Percentiles rank a stretch among this genome's conserved stretches.
Conservation (phyloP, 208 protist species). For the Acanthamoeba triangularis region DNA sequence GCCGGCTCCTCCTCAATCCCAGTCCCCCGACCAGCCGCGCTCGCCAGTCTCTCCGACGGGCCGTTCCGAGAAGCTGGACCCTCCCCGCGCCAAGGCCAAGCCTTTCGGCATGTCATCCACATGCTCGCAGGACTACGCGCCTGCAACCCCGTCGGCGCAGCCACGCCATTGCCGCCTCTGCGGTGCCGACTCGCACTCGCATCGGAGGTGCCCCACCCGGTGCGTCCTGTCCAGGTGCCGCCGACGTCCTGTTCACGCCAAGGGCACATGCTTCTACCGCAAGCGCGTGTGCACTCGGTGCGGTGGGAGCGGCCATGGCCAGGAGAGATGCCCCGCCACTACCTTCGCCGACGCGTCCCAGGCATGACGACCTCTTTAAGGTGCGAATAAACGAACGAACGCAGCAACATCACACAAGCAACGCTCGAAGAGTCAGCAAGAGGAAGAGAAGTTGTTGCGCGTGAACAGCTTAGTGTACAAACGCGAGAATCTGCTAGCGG, state of each 20-base stretch:
- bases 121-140: not conserved
- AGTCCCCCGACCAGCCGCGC: too few species aligned
- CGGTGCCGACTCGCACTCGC: not conserved
- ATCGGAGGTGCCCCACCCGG: not conserved
- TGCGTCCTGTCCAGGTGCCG: not conserved
- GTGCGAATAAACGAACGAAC: too few species aligned
- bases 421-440: too few species aligned
- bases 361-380: not conserved
- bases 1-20: too few species aligned
- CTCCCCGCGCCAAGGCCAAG: not conserved
- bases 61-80: too few species aligned
- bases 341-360: not conserved
- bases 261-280: slow-evolving; percentile 24
- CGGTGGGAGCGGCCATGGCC: not conserved
- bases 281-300: not conserved
- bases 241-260: not conserved
- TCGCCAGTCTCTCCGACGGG: too few species aligned
- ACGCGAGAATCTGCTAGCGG: too few species aligned
- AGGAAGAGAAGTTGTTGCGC: too few species aligned
- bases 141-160: not conserved
- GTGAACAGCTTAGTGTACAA: too few species aligned
- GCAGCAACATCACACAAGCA: too few species aligned
- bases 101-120: not conserved
- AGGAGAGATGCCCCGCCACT: not conserved
- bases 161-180: not conserved